These are phyloP conservation scores for Dactylellina drechsleri DNA, from an alignment of 2,329 filamentous ascomycete species.

Conservation along the genomic window DNA sequence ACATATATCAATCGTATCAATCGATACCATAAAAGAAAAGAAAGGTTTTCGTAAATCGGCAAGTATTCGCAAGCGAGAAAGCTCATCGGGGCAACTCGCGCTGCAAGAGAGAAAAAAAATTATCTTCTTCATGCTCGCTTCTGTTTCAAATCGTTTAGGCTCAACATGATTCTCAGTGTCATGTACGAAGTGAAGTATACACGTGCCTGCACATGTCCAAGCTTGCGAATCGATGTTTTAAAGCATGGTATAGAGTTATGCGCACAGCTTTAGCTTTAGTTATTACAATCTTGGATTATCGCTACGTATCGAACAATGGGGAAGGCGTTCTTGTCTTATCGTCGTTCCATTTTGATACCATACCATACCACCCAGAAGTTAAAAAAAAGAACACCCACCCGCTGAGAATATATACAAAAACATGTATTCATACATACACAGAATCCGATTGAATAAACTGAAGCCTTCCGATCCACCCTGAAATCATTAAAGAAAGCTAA, in stretches of 20 bases:
- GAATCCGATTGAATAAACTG: constrained; percentile 15
- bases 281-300: no score
- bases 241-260: no score
- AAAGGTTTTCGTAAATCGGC: no score
- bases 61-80: no score
- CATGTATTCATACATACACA: not conserved
- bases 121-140: constrained; percentile 16
- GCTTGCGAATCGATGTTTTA: no score
- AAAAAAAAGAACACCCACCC: constrained; percentile 8
- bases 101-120: no score
- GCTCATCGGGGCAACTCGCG: no score
- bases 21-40: no score
- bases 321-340: constrained; percentile 42
- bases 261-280: no score
- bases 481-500: not conserved
- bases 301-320: not conserved
- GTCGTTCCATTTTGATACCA: constrained; percentile 24
- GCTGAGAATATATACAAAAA: constrained; percentile 29
- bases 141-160: constrained; percentile 50
- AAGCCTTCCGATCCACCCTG: not conserved
- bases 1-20: no score
- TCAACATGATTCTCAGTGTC: constrained; percentile 33
- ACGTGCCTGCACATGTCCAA: no score
- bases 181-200: not conserved
- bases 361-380: not conserved